Base-by-base conservation (phyloP, 768 basidiomycete species). In the Lactifluus volemus region DNA sequence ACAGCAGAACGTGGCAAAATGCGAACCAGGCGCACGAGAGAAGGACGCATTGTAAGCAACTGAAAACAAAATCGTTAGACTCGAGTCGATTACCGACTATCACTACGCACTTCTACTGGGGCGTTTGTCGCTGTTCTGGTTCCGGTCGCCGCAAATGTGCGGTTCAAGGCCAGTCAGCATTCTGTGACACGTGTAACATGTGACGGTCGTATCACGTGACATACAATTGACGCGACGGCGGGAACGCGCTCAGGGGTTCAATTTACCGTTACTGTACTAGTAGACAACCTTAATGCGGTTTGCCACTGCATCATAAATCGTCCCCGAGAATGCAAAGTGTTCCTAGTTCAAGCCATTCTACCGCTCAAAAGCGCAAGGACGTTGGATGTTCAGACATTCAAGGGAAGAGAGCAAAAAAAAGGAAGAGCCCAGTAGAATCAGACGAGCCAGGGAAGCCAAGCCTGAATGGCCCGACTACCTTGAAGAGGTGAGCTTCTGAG, bases 401-500 rank as follows among this genome's bases (percentile, higher is more conserved):
- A 30, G 51, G 12, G 1, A 60, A 60, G n/a, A 55, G 14, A 30
- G 39, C 30, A 34, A 62, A 39, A 45, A 41, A 48, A 51, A 49
- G 25, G 21, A 58, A 42, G 29, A 51, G 38, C 41, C 30, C 38
- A 9, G 38, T 44, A 34, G 45, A 45, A 34, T 15, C 44, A 12
- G 29, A n/a, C 14, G 54, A 44, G 42, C 12, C 44, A 38, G 34
- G 21, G n/a, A 60, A 67, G 48, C 64, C 29, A 50, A 60, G 32
- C 49, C 62, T 17, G 56, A 65, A 44, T 89, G 86, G 84, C 85
- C 87, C 4, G 78, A 81, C 30, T 80, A 89, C 68, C 88, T 89
- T 61, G 74, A 80, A 55, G 75, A 75, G 50, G 82, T 79, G 55
- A 62, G 70, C 68, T 41, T 10, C 36, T 30, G 29, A 15, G 21